phyloP scores from a whole-genome alignment of 441 rosid species.

The Manihot esculenta region DNA sequence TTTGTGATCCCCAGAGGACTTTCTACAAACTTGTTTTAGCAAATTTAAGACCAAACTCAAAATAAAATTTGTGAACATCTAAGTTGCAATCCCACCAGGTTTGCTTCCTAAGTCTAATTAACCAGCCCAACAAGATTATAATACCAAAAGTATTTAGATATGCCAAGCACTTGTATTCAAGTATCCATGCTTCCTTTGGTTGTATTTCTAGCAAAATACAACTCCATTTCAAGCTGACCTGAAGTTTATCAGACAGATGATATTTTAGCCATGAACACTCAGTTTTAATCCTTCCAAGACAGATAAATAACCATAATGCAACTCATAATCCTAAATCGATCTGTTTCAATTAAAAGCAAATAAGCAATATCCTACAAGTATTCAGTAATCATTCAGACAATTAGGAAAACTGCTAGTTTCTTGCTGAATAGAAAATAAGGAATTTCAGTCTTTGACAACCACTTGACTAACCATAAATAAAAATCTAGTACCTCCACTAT shows the following conservation, averaged over 20 bases:
- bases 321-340: neutral
- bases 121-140: neutral
- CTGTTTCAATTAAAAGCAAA: neutral
- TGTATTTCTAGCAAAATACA: neutral
- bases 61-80: neutral
- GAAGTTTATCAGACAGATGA: constrained; percentile 3
- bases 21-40: neutral
- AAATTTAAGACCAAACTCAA: no score
- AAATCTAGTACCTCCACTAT: neutral
- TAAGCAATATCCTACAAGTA: neutral
- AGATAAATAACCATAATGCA: neutral
- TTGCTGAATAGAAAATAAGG: neutral
- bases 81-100: neutral
- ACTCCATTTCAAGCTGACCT: neutral
- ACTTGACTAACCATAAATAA: neutral
- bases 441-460: neutral
- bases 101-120: neutral
- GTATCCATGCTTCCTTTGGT: neutral
- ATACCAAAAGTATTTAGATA: no score
- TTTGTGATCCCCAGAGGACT: neutral
- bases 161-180: neutral
- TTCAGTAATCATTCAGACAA: neutral
- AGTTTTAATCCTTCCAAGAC: neutral
- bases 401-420: no score
- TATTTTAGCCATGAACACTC: no score